Base-by-base conservation (phyloP, 768 basidiomycete genomes). In the Cystofilobasidium capitatum region DNA sequence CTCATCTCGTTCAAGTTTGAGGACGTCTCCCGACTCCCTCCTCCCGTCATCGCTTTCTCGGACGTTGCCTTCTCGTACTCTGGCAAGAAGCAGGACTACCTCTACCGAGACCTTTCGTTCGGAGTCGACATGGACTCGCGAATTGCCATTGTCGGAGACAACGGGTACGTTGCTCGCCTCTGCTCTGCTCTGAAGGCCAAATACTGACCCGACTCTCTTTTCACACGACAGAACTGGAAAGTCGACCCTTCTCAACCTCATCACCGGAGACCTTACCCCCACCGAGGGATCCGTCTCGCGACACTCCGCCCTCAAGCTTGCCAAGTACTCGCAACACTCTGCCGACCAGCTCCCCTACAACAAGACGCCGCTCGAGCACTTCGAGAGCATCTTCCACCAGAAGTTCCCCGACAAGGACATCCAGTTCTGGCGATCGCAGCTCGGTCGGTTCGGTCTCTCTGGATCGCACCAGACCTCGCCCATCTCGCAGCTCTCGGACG, bases 261-360 rank as follows among this genome's bases (percentile, higher is more conserved):
- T 99, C 79, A 98, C 88, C 26, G 82, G 88, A 66, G 82, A 75
- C 13, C 82, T 93, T 44, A 86, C 88, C 66, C 91, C 94, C 1
- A 79, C 79, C 71, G 83, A 88, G 76, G 96, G 96, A 60, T 91
- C 89, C 44, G 77, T 99, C 72, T 88, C 88, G 59, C 90, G 90
- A 74, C 96, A 99, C 77, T 81, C 87, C 49, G 82, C 81, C 24
- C 83, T 99, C 73, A 99, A 99, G 78, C 85, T 99, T 67, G 89
- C 92, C 71, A 99, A 98, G 79, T 99, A 99, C 82, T 91, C 89
- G 7, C 96, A 99, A 80, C 96, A 99, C 81, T 90, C 88, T 63
- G 93, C 96, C 35, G 96, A 99, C 78, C 96, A 99, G 78, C 85
- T 99, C 13, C 96, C 96, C 31, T 99, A 96, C 78, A 86, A 93